Conservation (phyloP, 257 asterid species). For the Nicotiana otophora region DNA sequence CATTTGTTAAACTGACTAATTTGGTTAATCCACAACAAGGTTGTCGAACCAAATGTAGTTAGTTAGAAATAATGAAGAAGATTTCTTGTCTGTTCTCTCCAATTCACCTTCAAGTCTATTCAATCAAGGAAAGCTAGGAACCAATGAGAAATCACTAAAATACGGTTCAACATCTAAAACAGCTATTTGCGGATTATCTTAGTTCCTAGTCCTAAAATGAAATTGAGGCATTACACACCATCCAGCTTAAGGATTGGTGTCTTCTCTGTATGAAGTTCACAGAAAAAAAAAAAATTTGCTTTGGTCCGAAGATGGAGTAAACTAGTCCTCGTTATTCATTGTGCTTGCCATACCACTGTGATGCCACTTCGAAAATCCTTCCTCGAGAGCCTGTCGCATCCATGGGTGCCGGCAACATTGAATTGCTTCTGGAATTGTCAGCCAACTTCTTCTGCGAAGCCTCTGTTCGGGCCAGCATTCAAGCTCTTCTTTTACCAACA, state of each 20-base stretch:
- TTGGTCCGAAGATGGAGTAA: background rate
- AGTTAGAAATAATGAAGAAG: background rate
- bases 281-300: background rate
- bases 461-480: conserved; percentile 84
- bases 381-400: conserved; percentile 81
- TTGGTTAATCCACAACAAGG: background rate
- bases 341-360: conserved; percentile 54
- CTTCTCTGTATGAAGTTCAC: background rate
- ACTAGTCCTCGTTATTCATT: conserved; percentile 37
- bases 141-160: background rate
- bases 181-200: background rate
- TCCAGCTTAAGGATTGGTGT: background rate
- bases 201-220: conserved; percentile 6
- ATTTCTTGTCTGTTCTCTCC: background rate
- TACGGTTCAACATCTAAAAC: background rate
- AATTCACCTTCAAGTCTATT: background rate
- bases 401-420: conserved; percentile 69
- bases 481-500: conserved; percentile 78
- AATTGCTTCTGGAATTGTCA: conserved; percentile 55
- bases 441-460: conserved; percentile 65
- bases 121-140: background rate
- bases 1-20: background rate
- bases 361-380: conserved; percentile 67
- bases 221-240: background rate
- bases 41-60: background rate